Evolutionary conservation across 192 early-diverging fungal species (phyloP), one percentile per base, ranked within the genome.

Genomic region (Entomortierella beljakovae): DNA sequence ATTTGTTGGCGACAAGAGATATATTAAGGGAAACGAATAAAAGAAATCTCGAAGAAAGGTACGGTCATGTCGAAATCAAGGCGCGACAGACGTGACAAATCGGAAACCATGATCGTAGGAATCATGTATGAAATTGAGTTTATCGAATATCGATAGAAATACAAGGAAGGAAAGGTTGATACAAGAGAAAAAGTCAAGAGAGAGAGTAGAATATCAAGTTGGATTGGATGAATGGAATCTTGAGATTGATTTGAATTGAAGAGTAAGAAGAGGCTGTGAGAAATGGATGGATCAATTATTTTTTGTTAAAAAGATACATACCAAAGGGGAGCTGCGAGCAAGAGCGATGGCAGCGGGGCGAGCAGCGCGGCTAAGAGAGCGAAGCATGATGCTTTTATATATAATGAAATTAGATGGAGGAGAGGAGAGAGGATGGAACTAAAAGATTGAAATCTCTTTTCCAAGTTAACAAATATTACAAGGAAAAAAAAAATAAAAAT

Each of bases 251-350:
- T 8, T 50, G n/a, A 23, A 11, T 16, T 50, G 20, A 3, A 32
- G n/a, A n/a, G n/a, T n/a, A n/a, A n/a, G n/a, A n/a, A 16, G 46
- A 38, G 56, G 57, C 2, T 25, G 49, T 1, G 37, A 37, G 37
- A 22, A 46, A 37, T 43, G 35, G 53, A 46, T 46, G 43, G 43
- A 46, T 46, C 15, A 46, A 16, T 11, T 9, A 40, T 9, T 3
- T 3, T 20, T 11, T 52, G 57, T 34, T 54, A 46, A 29, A 26
- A 28, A 50, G 34, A 49, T 50, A 79, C 75, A 37, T 82, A 81
- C 86, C 71, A 86, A 80, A 49, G 83, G 82, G 80, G 84, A 70
- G 77, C 77, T 65, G 67, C 81, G 77, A 67, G 87, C 83, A 57
- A 84, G 52, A 58, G 81, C 84, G 42, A 83, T 70, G 53, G 81